phyloP scores from a whole-genome alignment of 2,329 filamentous ascomycete genomes.

The Waltergamsia citrina region DNA sequence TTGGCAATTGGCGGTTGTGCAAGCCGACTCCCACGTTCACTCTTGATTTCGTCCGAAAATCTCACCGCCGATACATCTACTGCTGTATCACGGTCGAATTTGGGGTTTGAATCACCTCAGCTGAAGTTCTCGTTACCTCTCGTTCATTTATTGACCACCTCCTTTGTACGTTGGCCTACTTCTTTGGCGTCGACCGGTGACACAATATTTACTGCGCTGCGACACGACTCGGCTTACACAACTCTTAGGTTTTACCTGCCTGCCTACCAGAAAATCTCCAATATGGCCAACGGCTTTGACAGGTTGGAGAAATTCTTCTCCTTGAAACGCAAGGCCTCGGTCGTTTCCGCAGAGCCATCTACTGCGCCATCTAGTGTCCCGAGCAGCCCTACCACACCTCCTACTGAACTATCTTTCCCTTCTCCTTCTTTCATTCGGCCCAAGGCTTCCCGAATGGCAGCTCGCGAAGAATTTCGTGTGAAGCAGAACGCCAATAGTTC shows the following conservation, averaged over 20 bases:
- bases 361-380: slow-evolving; percentile 10
- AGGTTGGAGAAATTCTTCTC: slow-evolving; percentile 43
- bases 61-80: too few species aligned
- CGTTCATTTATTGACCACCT: too few species aligned
- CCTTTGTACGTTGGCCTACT: too few species aligned
- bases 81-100: too few species aligned
- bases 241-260: background rate
- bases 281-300: slow-evolving; percentile 39
- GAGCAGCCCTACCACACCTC: slow-evolving; percentile 10
- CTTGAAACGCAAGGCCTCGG: slow-evolving; percentile 25
- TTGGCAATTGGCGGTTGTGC: too few species aligned
- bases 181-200: too few species aligned
- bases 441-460: slow-evolving; percentile 43
- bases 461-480: slow-evolving; percentile 36
- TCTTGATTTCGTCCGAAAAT: too few species aligned
- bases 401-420: slow-evolving; percentile 32
- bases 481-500: slow-evolving; percentile 12
- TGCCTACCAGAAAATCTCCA: slow-evolving; percentile 7
- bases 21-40: too few species aligned
- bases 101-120: too few species aligned
- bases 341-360: slow-evolving; percentile 10
- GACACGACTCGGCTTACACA: background rate
- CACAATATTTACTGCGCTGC: background rate
- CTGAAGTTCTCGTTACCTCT: too few species aligned
- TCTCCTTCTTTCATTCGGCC: slow-evolving; percentile 47